phyloP scores from a whole-genome alignment of 345 rosid species.

The Durio zibethinus region DNA sequence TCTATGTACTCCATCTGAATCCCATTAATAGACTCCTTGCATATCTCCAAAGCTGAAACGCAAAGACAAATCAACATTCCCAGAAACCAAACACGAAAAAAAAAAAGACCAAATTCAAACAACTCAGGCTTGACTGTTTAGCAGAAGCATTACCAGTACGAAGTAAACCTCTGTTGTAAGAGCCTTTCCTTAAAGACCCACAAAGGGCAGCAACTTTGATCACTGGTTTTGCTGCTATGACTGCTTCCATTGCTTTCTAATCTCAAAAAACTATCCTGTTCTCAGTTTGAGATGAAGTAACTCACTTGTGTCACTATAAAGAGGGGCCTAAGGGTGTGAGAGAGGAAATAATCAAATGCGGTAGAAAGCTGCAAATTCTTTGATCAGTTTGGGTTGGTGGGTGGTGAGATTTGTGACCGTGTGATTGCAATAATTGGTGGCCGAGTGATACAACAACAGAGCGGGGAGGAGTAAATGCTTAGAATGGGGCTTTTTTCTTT shows the following conservation, averaged over 20 bases:
- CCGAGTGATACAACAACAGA: neutral
- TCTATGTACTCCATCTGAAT: slow-evolving; percentile 51
- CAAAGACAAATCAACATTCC: neutral
- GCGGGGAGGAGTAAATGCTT: no score
- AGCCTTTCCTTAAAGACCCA: slow-evolving; percentile 74
- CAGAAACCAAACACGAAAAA: neutral
- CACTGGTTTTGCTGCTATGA: slow-evolving; percentile 31
- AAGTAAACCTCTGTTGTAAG: slow-evolving; percentile 66
- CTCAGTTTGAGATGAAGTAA: neutral
- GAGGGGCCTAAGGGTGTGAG: neutral
- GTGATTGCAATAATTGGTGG: neutral
- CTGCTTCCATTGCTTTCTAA: slow-evolving; percentile 35
- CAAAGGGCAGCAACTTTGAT: slow-evolving; percentile 73
- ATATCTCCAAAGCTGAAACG: slow-evolving; percentile 40
- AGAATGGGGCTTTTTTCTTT: no score
- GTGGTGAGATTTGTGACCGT: neutral
- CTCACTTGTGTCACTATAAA: neutral
- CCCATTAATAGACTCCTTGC: slow-evolving; percentile 39
- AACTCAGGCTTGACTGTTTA: neutral
- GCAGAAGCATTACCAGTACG: slow-evolving; percentile 44
- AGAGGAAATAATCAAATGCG: neutral
- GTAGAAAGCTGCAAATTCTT: neutral
- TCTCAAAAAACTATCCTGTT: neutral
- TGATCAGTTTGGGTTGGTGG: neutral
- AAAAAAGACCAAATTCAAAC: neutral